Percentiles rank a stretch among this genome's conserved stretches.
Conservation (phyloP, 1,284 basidiomycete genomes). For the Cutaneotrichosporon cavernicola region DNA sequence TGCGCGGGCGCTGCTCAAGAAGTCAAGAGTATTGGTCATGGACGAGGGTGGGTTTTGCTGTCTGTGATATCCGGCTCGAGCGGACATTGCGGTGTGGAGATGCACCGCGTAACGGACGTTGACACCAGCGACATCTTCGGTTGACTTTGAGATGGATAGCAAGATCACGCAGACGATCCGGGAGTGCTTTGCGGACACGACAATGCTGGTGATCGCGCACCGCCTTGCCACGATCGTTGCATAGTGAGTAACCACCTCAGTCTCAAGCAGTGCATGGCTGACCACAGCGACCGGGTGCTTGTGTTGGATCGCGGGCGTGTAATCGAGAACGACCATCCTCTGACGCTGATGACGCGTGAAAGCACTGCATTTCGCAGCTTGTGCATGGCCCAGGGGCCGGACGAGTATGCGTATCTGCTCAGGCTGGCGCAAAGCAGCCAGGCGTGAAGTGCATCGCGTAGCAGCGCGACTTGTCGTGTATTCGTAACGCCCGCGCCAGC, state of each 20-base stretch:
- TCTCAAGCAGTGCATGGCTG: background rate
- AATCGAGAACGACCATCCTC: constrained; percentile 41
- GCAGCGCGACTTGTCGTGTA: background rate
- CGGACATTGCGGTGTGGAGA: too few relatives aligned
- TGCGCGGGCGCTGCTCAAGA: constrained; percentile 68
- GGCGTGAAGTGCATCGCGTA: too few relatives aligned
- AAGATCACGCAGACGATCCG: constrained; percentile 73
- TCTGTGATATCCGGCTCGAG: background rate
- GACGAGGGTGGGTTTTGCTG: constrained; percentile 13
- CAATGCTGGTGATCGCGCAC: constrained; percentile 72
- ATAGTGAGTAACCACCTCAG: constrained; percentile 30
- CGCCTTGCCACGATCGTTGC: constrained; percentile 60
- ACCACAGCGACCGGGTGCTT: constrained; percentile 65
- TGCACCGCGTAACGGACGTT: constrained; percentile 46
- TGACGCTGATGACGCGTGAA: constrained; percentile 33
- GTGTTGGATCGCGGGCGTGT: constrained; percentile 69
- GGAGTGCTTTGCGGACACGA: constrained; percentile 64
- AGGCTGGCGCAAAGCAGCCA: background rate
- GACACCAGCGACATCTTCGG: constrained; percentile 71
- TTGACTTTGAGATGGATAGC: constrained; percentile 77
- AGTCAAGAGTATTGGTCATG: constrained; percentile 65
- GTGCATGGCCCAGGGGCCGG: constrained; percentile 49
- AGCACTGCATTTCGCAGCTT: constrained; percentile 39
- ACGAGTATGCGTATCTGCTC: constrained; percentile 43
- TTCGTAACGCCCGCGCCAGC: too few relatives aligned